These are phyloP conservation scores for Epichloe sp. DNA, from an alignment of 2,329 filamentous ascomycete species.

Conservation along the genomic window DNA sequence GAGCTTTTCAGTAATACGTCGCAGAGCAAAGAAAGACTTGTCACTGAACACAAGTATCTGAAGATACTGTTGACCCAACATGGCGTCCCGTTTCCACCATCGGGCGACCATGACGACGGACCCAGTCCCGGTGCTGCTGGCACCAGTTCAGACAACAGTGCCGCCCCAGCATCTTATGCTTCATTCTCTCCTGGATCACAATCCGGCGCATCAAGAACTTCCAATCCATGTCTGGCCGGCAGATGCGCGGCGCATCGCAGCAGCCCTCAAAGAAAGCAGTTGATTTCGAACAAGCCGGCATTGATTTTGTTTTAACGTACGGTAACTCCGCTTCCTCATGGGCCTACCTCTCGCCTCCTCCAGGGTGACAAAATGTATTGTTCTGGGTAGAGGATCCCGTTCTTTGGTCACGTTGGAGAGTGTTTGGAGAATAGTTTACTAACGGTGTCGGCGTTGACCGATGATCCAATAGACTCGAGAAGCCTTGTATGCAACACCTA, in stretches of 20 bases:
- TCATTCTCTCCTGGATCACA: conserved; percentile 31
- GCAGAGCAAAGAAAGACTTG: conserved; percentile 62
- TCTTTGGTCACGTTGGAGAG: conserved; percentile 7
- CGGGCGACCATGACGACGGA: conserved; percentile 25
- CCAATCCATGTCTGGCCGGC: conserved; percentile 18
- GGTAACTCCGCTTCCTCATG: conserved; percentile 43
- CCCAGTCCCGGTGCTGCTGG: conserved; percentile 33
- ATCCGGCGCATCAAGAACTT: conserved; percentile 25
- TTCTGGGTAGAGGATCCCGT: conserved; percentile 1
- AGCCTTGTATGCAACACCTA: conserved; percentile 84
- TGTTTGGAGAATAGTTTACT: conserved; percentile 20
- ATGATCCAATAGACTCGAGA: conserved; percentile 59
- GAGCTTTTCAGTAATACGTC: conserved; percentile 65
- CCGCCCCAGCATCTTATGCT: conserved; percentile 32
- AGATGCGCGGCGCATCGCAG: conserved; percentile 16
- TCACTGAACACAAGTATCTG: conserved; percentile 69
- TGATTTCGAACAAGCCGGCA: conserved; percentile 71
- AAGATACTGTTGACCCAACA: conserved; percentile 42
- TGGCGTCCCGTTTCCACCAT: conserved; percentile 28
- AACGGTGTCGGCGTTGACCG: conserved; percentile 27
- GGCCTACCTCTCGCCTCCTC: conserved; percentile 54
- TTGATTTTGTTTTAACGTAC: conserved; percentile 88
- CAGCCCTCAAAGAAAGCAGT: conserved; percentile 27
- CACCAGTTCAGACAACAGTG: conserved; percentile 47
- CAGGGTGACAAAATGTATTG: conserved; percentile 26